phyloP scores from a whole-genome alignment of 2,329 filamentous ascomycete genomes.

The Aspergillus fumigatiaffinis region DNA sequence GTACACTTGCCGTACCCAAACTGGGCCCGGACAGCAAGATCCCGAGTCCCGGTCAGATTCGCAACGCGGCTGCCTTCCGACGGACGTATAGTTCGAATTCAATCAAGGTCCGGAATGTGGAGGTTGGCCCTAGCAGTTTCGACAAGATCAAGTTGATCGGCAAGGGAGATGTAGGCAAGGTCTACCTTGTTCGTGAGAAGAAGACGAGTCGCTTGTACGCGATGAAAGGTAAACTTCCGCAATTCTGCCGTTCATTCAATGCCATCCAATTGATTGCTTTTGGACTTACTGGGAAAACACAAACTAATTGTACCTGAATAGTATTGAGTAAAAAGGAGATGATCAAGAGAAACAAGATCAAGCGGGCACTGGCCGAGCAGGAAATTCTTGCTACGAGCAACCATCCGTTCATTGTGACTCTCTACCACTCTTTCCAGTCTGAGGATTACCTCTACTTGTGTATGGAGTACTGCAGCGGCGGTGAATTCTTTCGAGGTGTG shows the following conservation, averaged over 20 bases:
- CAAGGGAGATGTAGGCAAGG: conserved; percentile 97
- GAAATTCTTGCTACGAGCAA: conserved; percentile 98
- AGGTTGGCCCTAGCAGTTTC: conserved; percentile 91
- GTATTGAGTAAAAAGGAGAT: conserved; percentile 99
- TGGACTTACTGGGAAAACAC: not conserved
- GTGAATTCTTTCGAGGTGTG: conserved; percentile 83
- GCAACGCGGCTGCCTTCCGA: conserved; percentile 70
- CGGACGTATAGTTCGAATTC: conserved; percentile 98
- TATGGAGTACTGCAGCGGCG: conserved; percentile 99
- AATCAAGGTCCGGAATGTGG: conserved; percentile 96
- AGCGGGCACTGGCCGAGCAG: conserved; percentile 93
- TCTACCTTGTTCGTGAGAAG: conserved; percentile 96
- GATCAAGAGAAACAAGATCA: conserved; percentile 99
- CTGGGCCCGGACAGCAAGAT: conserved; percentile 57
- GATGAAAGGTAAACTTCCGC: conserved; percentile 77
- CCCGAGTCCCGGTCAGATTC: conserved; percentile 62
- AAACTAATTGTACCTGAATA: conserved; percentile 46
- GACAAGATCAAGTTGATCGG: conserved; percentile 99
- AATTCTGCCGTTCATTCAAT: not conserved
- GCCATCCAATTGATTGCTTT: not conserved
- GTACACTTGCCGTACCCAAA: conserved; percentile 27
- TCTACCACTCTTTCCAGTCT: conserved; percentile 98
- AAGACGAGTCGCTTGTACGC: conserved; percentile 93
- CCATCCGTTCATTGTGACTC: conserved; percentile 96
- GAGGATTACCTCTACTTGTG: conserved; percentile 98